Evolutionary conservation across 345 rosid genomes (phyloP).

Genomic region (Lagerstroemia speciosa): DNA sequence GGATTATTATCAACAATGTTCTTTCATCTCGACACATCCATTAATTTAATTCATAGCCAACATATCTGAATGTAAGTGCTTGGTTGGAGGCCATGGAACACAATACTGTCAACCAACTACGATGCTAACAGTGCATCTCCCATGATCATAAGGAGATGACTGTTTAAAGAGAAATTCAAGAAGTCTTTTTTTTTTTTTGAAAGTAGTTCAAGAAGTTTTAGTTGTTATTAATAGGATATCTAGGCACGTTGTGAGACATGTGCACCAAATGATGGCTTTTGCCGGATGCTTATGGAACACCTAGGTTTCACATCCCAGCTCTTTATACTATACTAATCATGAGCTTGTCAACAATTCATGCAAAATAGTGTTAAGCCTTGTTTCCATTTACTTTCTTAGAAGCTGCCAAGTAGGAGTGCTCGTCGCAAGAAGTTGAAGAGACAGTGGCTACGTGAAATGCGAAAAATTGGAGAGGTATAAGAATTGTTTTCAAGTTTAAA

Average conservation of each 20-base stretch:
- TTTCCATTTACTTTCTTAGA: slow-evolving; percentile 18
- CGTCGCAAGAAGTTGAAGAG: slow-evolving; percentile 87
- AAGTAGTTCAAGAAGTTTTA: not conserved
- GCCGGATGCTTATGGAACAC: not conserved
- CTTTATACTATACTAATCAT: not conserved
- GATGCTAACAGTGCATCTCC: not conserved
- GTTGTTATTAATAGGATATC: not conserved
- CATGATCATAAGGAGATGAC: not conserved
- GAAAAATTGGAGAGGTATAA: slow-evolving; percentile 57
- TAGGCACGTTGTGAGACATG: not conserved
- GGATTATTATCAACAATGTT: not conserved
- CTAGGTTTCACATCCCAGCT: not conserved
- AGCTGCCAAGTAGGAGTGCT: slow-evolving; percentile 87
- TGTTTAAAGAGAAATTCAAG: not conserved
- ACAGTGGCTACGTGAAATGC: slow-evolving; percentile 60
- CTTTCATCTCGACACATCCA: not conserved
- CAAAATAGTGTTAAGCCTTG: slow-evolving; percentile 4
- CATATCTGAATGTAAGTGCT: not conserved
- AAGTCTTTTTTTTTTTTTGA: too few species aligned
- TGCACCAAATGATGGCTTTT: not conserved
- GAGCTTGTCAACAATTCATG: not conserved
- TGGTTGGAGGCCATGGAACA: not conserved
- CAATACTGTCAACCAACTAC: not conserved
- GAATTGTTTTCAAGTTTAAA: not conserved
- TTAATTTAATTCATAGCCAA: not conserved